Evolutionary conservation across 2,329 filamentous ascomycete genomes (phyloP), one percentile per base, ranked within the genome.

Genomic region (Aspergillus glaucus): DNA sequence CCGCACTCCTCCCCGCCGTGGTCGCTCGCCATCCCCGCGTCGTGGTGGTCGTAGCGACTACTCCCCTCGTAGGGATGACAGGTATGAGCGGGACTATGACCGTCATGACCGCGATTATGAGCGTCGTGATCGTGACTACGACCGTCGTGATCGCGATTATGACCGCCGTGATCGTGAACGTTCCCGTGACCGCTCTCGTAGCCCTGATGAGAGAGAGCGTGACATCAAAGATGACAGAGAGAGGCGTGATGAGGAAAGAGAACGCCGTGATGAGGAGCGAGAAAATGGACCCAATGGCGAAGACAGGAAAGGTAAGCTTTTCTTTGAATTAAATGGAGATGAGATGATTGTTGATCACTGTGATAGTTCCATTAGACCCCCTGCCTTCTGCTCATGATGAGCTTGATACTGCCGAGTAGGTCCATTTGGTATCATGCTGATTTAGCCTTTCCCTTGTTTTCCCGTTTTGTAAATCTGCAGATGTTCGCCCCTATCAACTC

Each of bases 371-470:
- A 66, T 75, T 86, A 62, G 89, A 94, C 59, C 88, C 87, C 62
- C 86, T 88, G 58, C 82, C 88, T 55, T 85, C 88, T 55, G 85
- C 84, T 61, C 89, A 95, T 65, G 93, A 98, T 69, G 93, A 98
- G 66, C 81, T 97, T 67, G 93, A 98, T 70, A 91, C 93, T 65
- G 92, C 91, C 63, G 93, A 97, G 75, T 84, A 77, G 69, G 65
- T 68, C 56, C 47, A 54, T 50, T 59, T 56, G 50, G 55, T 52
- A 44, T 42, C 39, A 49, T 49, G 50, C 50, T 45, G 37, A 26
- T 26, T 34, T 59, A 89, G n/a, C 26, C n/a, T 17, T 34, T 34
- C 10, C n/a, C 14, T 34, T 44, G 26, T 43, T 17, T 28, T 15
- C 32, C 32, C 28, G 37, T 26, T 26, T 26, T 39, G 22, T 26